Conservation (phyloP, 1,284 basidiomycete species). For the Marasmius sp. region DNA sequence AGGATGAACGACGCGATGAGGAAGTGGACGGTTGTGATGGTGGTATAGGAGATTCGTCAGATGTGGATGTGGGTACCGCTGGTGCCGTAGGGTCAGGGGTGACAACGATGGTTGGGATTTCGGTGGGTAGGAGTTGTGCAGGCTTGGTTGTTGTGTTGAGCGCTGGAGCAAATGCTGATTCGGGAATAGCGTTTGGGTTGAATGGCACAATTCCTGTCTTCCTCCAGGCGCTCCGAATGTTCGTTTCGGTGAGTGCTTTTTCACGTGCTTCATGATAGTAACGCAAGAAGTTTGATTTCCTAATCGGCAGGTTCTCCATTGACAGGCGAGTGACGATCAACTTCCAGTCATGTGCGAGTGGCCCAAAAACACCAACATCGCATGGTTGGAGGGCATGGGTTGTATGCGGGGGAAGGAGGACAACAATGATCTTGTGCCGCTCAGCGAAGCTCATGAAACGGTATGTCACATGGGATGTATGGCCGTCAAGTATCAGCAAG, state of each 20-base stretch:
- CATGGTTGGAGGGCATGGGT: no score
- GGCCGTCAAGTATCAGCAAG: constrained; percentile 41
- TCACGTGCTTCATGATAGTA: constrained; percentile 26
- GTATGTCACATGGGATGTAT: constrained; percentile 19
- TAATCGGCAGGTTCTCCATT: neutral
- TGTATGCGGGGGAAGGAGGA: constrained; percentile 34
- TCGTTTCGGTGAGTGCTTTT: constrained; percentile 24
- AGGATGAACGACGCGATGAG: no score
- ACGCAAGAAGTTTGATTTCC: constrained; percentile 8
- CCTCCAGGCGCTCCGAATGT: constrained; percentile 26
- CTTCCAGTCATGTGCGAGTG: constrained; percentile 23
- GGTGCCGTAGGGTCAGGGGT: no score
- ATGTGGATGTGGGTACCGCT: no score
- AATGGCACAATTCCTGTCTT: constrained; percentile 35
- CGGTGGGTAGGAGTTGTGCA: constrained; percentile 8
- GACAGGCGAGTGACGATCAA: neutral
- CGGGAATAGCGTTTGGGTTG: constrained; percentile 25
- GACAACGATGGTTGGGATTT: neutral
- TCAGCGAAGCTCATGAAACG: constrained; percentile 25
- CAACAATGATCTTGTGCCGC: constrained; percentile 24
- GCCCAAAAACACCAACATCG: no score
- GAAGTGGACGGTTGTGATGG: no score
- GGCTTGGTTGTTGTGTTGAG: constrained; percentile 24
- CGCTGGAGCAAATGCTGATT: constrained; percentile 20
- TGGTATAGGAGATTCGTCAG: no score